These are phyloP conservation scores for Blastobotrys ciferrii DNA, from an alignment of 1,139 yeast species.

Conservation along the genomic window DNA sequence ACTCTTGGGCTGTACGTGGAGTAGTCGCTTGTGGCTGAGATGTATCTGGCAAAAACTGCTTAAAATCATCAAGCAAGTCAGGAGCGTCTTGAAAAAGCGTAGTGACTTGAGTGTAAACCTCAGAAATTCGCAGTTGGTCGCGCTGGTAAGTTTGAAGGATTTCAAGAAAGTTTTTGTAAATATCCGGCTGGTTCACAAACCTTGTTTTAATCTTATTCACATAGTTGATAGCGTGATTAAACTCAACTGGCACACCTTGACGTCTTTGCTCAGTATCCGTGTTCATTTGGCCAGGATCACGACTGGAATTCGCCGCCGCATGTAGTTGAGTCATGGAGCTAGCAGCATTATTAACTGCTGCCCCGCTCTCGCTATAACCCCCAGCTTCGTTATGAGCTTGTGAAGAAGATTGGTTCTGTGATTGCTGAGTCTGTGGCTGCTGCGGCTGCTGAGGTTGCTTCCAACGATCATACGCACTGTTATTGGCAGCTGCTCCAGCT, in stretches of 20 bases:
- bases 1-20: constrained; percentile 28
- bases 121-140: constrained; percentile 92
- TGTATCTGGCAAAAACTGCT: constrained; percentile 93
- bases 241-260: constrained; percentile 83
- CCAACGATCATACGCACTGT: constrained; percentile 17
- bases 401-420: constrained; percentile 22
- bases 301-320: constrained; percentile 40
- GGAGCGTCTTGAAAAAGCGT: constrained; percentile 88
- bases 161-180: constrained; percentile 90
- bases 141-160: constrained; percentile 94
- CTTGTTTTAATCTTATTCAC: constrained; percentile 95
- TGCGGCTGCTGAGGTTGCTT: constrained; percentile 15
- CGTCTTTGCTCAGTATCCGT: constrained; percentile 23
- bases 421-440: constrained; percentile 27
- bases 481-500: constrained; percentile 19
- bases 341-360: constrained; percentile 1
- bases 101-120: constrained; percentile 92
- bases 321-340: constrained; percentile 40
- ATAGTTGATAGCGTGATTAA: constrained; percentile 93
- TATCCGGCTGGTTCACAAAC: constrained; percentile 91
- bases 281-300: constrained; percentile 16
- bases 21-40: constrained; percentile 35
- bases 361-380: background rate
- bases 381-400: constrained; percentile 12
- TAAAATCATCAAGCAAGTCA: constrained; percentile 88